phyloP scores from a whole-genome alignment of 2,329 filamentous ascomycete species.

The Calonectria hongkongensis region DNA sequence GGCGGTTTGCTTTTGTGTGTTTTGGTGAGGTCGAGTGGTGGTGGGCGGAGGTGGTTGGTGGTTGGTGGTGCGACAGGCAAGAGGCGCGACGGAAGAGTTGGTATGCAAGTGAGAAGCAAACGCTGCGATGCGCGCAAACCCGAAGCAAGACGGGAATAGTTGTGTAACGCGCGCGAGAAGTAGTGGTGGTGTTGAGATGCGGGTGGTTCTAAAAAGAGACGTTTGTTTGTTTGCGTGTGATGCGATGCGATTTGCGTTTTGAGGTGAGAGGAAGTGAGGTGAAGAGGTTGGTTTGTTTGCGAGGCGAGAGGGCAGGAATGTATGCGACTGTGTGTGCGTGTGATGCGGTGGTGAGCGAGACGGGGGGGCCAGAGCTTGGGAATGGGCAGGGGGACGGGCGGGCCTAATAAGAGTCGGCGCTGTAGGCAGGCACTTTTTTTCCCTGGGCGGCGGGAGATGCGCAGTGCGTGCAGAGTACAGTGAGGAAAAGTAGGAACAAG shows the following conservation, averaged over 20 bases:
- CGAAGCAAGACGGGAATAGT: constrained; percentile 11
- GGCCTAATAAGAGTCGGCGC: constrained; percentile 52
- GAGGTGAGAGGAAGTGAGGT: constrained; percentile 15
- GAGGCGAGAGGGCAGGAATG: constrained; percentile 13
- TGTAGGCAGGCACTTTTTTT: constrained; percentile 16
- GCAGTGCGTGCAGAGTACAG: constrained; percentile 28
- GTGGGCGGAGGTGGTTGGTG: constrained; percentile 21
- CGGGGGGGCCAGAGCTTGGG: constrained; percentile 48
- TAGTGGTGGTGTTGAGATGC: background rate
- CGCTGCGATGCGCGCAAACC: constrained; percentile 46
- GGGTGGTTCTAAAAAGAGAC: background rate
- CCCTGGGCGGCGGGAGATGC: constrained; percentile 35
- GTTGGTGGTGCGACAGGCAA: constrained; percentile 52
- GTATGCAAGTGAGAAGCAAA: constrained; percentile 37
- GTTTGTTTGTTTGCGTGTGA: background rate
- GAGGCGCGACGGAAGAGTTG: constrained; percentile 32
- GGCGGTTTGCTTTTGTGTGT: constrained; percentile 28
- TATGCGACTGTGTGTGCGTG: constrained; percentile 20
- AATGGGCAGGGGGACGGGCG: constrained; percentile 47
- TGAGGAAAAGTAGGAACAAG: constrained; percentile 21
- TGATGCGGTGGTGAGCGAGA: constrained; percentile 51
- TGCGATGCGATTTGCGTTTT: constrained; percentile 14
- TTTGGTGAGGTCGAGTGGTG: constrained; percentile 6
- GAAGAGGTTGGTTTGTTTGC: constrained; percentile 13
- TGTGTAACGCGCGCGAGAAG: background rate